Conservation (phyloP, 1,139 yeast genomes). For the Taphrina communis region DNA sequence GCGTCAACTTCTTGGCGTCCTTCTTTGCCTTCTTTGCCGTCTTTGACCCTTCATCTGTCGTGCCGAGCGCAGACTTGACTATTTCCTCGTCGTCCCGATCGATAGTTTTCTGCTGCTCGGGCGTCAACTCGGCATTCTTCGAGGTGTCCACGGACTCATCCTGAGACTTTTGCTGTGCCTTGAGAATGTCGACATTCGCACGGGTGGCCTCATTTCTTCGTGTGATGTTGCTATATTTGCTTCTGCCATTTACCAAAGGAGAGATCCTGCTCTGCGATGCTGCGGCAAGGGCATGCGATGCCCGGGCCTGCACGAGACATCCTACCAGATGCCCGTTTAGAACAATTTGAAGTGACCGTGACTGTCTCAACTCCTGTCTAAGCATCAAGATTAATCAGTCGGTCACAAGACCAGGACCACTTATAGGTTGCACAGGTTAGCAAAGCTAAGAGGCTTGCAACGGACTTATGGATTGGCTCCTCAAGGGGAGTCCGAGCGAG, state of each 20-base stretch:
- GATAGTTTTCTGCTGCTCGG: conserved; percentile 19
- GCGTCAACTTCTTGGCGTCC: conserved; percentile 37
- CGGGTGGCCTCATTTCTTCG: conserved; percentile 14
- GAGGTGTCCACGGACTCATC: conserved; percentile 17
- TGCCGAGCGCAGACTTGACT: conserved; percentile 39
- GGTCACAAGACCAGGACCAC: neutral
- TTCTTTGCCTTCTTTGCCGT: conserved; percentile 20
- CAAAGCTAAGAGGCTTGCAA: too few species aligned
- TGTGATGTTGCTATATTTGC: neutral
- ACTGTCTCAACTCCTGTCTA: conserved; percentile 15
- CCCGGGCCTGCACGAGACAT: conserved; percentile 13
- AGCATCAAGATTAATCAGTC: conserved; percentile 5
- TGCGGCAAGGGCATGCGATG: conserved; percentile 11
- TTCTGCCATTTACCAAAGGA: neutral
- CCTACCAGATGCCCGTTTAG: conserved; percentile 11
- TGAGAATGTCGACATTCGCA: conserved; percentile 21
- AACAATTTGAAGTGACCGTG: conserved; percentile 4
- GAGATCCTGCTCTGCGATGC: neutral
- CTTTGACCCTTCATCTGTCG: conserved; percentile 33
- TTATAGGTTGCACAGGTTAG: too few species aligned
- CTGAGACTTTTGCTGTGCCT: conserved; percentile 17
- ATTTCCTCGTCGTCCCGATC: conserved; percentile 34
- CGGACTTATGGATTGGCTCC: neutral
- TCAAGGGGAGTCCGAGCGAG: neutral
- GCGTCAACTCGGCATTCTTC: conserved; percentile 26